Conservation (phyloP, 257 asterid genomes). For the Nicotiana paniculata region DNA sequence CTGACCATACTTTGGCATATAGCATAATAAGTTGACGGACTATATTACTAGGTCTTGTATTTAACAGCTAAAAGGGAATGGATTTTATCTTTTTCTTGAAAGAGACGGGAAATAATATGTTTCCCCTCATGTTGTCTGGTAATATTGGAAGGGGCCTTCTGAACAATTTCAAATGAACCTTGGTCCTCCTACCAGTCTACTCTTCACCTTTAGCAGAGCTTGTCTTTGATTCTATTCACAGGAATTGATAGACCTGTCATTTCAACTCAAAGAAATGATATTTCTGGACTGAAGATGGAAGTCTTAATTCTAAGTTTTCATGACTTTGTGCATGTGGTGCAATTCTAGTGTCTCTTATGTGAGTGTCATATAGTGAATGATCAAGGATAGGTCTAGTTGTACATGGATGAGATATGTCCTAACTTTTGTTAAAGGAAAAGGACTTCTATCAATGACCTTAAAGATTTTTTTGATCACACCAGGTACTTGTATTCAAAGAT, state of each 20-base stretch:
- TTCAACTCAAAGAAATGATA: neutral
- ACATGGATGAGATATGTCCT: neutral
- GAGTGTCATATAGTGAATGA: neutral
- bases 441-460: neutral
- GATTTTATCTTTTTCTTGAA: neutral
- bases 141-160: neutral
- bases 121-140: neutral
- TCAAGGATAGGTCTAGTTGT: neutral
- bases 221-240: neutral
- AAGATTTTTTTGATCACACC: conserved; percentile 16
- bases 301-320: neutral
- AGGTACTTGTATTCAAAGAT: conserved; percentile 77
- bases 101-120: neutral
- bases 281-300: neutral
- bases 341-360: neutral
- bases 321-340: neutral
- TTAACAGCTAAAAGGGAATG: neutral
- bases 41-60: neutral
- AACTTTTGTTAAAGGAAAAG: neutral
- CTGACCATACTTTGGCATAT: neutral
- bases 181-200: neutral
- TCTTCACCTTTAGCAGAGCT: neutral
- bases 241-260: neutral
- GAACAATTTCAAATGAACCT: neutral
- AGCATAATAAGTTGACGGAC: neutral